These are phyloP conservation scores for Exobasidium cylindrosporum DNA, from an alignment of 1,284 basidiomycete genomes.

Conservation along the genomic window DNA sequence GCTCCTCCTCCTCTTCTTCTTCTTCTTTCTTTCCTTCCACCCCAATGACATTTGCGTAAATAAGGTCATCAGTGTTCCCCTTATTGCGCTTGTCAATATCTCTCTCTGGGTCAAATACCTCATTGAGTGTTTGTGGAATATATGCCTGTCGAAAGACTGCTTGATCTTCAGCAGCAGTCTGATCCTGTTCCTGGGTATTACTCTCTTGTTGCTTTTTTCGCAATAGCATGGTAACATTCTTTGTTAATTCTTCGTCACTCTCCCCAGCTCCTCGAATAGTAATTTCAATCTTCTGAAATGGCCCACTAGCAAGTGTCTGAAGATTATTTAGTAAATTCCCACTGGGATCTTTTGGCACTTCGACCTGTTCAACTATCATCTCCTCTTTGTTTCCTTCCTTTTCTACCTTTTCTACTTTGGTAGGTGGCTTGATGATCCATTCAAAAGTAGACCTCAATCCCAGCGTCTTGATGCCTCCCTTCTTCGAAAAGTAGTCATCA, in stretches of 20 bases:
- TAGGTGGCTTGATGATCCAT: constrained; percentile 28
- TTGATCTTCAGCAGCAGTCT: constrained; percentile 26
- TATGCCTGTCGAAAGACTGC: constrained; percentile 48
- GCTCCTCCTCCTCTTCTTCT: neutral
- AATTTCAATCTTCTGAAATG: constrained; percentile 17
- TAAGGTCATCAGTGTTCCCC: constrained; percentile 22
- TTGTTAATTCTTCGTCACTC: constrained; percentile 34
- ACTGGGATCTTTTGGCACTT: neutral
- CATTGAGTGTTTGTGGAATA: constrained; percentile 51
- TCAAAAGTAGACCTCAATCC: constrained; percentile 83
- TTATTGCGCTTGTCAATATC: constrained; percentile 32
- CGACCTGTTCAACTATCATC: constrained; percentile 30
- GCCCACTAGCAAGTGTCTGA: constrained; percentile 18
- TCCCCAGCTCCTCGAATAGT: constrained; percentile 21
- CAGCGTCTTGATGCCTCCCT: constrained; percentile 71
- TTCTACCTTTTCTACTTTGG: constrained; percentile 26
- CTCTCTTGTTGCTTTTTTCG: constrained; percentile 2
- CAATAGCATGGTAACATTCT: constrained; percentile 30
- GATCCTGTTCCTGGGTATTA: constrained; percentile 4
- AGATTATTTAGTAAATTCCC: neutral
- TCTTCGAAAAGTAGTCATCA: constrained; percentile 79
- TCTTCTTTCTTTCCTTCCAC: constrained; percentile 17
- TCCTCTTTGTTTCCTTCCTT: constrained; percentile 35
- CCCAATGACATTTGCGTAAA: constrained; percentile 30
- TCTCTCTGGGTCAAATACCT: constrained; percentile 49